Conservation (phyloP, 176 grass and related monocot genomes). For the Eragrostis curvula region DNA sequence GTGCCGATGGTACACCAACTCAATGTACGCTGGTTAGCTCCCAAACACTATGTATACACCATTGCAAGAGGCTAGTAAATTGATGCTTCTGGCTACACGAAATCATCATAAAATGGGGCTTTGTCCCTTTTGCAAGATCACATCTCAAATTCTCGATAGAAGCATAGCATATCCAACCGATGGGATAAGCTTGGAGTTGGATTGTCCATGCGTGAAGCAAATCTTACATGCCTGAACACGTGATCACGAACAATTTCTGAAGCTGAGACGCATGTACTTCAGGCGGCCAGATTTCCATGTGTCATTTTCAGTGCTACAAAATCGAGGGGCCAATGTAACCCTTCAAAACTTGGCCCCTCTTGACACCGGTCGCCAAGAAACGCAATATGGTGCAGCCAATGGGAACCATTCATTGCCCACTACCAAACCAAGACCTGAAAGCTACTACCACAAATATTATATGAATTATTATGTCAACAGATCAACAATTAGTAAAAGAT, state of each 20-base stretch:
- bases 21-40: not conserved
- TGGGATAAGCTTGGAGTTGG: constrained; percentile 28
- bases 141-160: not conserved
- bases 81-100: not conserved
- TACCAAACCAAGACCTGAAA: constrained; percentile 33
- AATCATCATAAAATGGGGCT: not conserved
- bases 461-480: not conserved
- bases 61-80: not conserved
- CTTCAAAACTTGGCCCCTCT: not conserved
- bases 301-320: not conserved
- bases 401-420: constrained; percentile 20
- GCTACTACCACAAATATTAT: constrained; percentile 17
- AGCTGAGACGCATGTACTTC: not conserved
- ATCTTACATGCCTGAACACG: not conserved
- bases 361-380: constrained; percentile 17
- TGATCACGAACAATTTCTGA: constrained; percentile 8
- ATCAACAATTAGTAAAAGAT: not conserved
- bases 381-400: not conserved
- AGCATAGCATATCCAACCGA: constrained; percentile 12
- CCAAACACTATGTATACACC: not conserved
- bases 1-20: not conserved
- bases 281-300: not conserved
- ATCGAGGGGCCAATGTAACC: not conserved
- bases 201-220: constrained; percentile 36
- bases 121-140: not conserved